These are phyloP conservation scores for Scutellaria barbata DNA, from an alignment of 257 asterid genomes.

Conservation along the genomic window DNA sequence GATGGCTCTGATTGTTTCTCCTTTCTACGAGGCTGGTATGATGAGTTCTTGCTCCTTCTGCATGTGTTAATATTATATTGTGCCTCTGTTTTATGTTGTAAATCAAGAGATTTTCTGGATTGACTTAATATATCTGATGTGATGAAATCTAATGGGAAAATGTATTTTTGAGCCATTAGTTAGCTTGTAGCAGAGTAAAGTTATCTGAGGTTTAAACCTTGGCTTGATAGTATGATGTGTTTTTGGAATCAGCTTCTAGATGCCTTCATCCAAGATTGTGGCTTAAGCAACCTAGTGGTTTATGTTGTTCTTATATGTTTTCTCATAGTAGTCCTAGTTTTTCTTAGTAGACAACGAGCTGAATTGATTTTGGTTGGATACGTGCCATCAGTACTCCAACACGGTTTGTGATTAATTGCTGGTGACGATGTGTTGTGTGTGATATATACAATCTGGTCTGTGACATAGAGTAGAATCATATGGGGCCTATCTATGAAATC, in stretches of 20 bases:
- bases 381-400: no score
- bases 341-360: no score
- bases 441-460: not conserved
- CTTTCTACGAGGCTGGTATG: conserved; percentile 78
- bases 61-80: not conserved
- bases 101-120: not conserved
- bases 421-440: no score
- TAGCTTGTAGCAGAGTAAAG: not conserved
- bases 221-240: not conserved
- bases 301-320: not conserved
- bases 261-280: not conserved
- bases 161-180: no score
- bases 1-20: conserved; percentile 52
- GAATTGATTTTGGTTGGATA: no score
- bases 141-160: no score
- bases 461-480: not conserved
- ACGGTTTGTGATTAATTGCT: no score
- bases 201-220: not conserved
- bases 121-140: not conserved
- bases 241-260: not conserved
- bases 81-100: not conserved
- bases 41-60: not conserved
- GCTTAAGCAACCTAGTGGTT: not conserved
- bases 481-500: not conserved
- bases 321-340: not conserved